These are phyloP conservation scores for Phanerochaete sordida DNA, from an alignment of 768 basidiomycete species.

Conservation along the genomic window DNA sequence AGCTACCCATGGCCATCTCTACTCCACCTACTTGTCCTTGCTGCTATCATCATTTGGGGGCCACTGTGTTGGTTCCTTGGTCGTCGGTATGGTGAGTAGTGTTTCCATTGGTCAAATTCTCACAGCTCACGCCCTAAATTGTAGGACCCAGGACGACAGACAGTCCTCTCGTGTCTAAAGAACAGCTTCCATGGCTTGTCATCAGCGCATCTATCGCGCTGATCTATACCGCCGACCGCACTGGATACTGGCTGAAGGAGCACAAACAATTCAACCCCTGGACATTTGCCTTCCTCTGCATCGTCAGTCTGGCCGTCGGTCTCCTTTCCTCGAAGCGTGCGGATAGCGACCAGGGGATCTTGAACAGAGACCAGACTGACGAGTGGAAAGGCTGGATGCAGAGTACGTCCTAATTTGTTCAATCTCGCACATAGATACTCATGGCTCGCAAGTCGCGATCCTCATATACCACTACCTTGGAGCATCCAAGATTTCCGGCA, in stretches of 20 bases:
- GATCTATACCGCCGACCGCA: slow-evolving; percentile 81
- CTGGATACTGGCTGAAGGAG: slow-evolving; percentile 83
- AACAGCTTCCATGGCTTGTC: slow-evolving; percentile 47
- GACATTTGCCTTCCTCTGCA: slow-evolving; percentile 59
- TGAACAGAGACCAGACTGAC: slow-evolving; percentile 91
- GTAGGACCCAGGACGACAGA: slow-evolving; percentile 15
- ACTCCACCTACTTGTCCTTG: slow-evolving; percentile 52
- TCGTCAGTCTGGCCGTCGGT: slow-evolving; percentile 54
- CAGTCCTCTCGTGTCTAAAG: slow-evolving; percentile 28
- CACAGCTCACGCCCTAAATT: background rate
- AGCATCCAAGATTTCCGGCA: slow-evolving; percentile 88
- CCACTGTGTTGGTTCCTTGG: slow-evolving; percentile 43
- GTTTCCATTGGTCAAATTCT: background rate
- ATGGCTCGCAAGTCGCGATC: slow-evolving; percentile 59
- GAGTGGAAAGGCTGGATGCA: slow-evolving; percentile 99
- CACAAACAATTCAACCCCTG: slow-evolving; percentile 78
- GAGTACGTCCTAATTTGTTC: slow-evolving; percentile 43
- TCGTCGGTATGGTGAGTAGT: slow-evolving; percentile 18
- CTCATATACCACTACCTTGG: slow-evolving; percentile 92
- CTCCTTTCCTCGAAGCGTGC: slow-evolving; percentile 61
- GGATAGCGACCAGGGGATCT: slow-evolving; percentile 83
- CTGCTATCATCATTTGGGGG: slow-evolving; percentile 44
- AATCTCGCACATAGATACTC: slow-evolving; percentile 1
- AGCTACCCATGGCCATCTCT: slow-evolving; percentile 64
- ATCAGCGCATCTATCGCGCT: slow-evolving; percentile 67